A percentile compares a stretch with the other conserved stretches of the same genome.
Conservation (phyloP, 2,329 filamentous ascomycete genomes). For the Thermoascus crustaceus region DNA sequence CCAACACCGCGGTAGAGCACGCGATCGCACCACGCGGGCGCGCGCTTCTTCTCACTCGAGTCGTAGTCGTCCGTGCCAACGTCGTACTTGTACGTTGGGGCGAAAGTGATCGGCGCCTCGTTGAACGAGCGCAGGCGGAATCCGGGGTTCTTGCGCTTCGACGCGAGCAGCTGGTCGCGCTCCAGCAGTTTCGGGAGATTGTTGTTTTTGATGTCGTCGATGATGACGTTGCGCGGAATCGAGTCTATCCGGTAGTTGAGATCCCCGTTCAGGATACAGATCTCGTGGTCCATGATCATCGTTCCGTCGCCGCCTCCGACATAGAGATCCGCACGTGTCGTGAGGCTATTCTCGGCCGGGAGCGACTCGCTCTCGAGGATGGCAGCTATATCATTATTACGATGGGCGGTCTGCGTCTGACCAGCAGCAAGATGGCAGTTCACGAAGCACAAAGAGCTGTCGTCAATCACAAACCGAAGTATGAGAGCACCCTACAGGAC, state of each 20-base stretch:
- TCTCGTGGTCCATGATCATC: constrained; percentile 93
- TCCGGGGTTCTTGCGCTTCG: constrained; percentile 77
- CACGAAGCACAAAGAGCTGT: constrained; percentile 89
- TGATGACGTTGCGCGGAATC: constrained; percentile 87
- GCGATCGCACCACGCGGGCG: constrained; percentile 94
- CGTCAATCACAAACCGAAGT: constrained; percentile 85
- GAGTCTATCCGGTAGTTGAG: constrained; percentile 98
- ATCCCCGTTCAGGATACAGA: constrained; percentile 94
- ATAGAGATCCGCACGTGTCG: constrained; percentile 65
- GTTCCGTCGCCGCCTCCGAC: constrained; percentile 88
- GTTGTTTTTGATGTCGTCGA: constrained; percentile 70
- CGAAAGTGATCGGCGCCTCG: constrained; percentile 85
- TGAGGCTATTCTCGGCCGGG: constrained; percentile 61
- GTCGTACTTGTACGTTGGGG: constrained; percentile 97
- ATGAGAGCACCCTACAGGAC: constrained; percentile 63
- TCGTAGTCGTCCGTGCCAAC: constrained; percentile 93
- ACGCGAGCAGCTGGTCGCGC: constrained; percentile 84
- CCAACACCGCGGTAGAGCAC: constrained; percentile 77
- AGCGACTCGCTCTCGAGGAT: constrained; percentile 76
- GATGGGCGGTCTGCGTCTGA: constrained; percentile 78
- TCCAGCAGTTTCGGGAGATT: constrained; percentile 83
- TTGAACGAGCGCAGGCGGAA: constrained; percentile 84
- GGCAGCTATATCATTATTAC: constrained; percentile 84
- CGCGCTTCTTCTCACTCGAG: constrained; percentile 85
- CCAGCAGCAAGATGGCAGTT: constrained; percentile 96